Evolutionary conservation across 257 asterid species (phyloP).

Genomic region (Solanum rostratum): DNA sequence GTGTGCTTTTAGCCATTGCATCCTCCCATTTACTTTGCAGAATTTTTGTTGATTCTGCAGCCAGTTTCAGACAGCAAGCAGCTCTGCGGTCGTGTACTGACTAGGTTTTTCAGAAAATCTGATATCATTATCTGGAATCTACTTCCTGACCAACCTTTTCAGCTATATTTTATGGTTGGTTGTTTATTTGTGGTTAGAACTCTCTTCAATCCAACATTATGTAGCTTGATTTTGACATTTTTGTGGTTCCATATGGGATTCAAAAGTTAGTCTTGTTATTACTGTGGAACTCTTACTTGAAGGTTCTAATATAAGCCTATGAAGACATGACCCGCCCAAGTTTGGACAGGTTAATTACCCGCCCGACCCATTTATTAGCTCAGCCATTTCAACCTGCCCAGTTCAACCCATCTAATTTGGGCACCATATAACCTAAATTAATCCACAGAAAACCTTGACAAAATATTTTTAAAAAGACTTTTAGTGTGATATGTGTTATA

Average conservation of each 20-base stretch:
- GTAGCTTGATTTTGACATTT: background rate
- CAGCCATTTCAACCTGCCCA: background rate
- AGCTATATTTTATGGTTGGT: background rate
- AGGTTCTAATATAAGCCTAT: background rate
- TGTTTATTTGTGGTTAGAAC: background rate
- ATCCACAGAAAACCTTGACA: background rate
- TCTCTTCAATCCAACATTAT: background rate
- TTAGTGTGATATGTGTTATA: background rate
- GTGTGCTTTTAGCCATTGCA: background rate
- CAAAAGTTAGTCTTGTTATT: background rate
- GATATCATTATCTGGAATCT: background rate
- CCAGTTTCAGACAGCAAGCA: background rate
- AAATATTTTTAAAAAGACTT: background rate
- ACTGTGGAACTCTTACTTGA: background rate
- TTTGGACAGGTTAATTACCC: background rate
- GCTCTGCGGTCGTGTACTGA: background rate
- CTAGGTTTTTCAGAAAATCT: background rate
- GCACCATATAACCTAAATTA: background rate
- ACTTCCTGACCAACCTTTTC: background rate
- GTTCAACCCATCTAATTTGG: background rate
- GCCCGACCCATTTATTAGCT: background rate
- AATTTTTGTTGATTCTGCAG: background rate
- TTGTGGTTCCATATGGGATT: background rate
- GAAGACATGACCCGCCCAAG: background rate
- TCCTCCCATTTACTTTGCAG: background rate